Evolutionary conservation across 495 filamentous ascomycete genomes (phyloP).

Genomic region (Gamarada debralockiae): DNA sequence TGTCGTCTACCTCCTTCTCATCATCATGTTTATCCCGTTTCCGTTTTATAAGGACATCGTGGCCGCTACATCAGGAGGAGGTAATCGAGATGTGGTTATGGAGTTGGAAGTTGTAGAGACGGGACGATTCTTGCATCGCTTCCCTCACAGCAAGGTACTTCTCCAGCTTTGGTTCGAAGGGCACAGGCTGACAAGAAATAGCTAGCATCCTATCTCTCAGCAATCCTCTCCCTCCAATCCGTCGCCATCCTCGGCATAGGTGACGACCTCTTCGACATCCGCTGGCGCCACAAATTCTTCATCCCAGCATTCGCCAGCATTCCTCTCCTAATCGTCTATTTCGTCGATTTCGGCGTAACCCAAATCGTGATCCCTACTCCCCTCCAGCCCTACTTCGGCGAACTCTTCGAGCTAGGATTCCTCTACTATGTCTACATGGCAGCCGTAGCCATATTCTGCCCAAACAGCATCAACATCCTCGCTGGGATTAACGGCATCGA

Average conservation of each 20-base stretch:
- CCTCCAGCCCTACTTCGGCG: slow-evolving; percentile 73
- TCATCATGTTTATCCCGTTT: slow-evolving; percentile 93
- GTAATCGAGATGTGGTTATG: slow-evolving; percentile 80
- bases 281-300: slow-evolving; percentile 97
- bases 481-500: slow-evolving; percentile 98
- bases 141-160: slow-evolving; percentile 85
- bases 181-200: slow-evolving; percentile 30
- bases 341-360: slow-evolving; percentile 96
- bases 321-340: slow-evolving; percentile 94
- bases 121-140: slow-evolving; percentile 80
- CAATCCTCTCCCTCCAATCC: slow-evolving; percentile 83
- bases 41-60: slow-evolving; percentile 98
- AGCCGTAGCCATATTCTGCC: slow-evolving; percentile 88
- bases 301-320: slow-evolving; percentile 93
- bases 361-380: slow-evolving; percentile 85
- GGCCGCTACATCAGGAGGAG: slow-evolving; percentile 89
- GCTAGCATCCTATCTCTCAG: slow-evolving; percentile 94
- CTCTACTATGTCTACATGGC: slow-evolving; percentile 98
- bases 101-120: slow-evolving; percentile 52
- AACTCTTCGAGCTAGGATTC: slow-evolving; percentile 78
- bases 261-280: slow-evolving; percentile 96
- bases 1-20: slow-evolving; percentile 79
- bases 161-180: neutral
- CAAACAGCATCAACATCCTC: slow-evolving; percentile 98
- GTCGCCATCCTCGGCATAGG: slow-evolving; percentile 88